These are phyloP conservation scores for Cardamine resedifolia DNA, from an alignment of 345 rosid genomes.

Conservation along the genomic window DNA sequence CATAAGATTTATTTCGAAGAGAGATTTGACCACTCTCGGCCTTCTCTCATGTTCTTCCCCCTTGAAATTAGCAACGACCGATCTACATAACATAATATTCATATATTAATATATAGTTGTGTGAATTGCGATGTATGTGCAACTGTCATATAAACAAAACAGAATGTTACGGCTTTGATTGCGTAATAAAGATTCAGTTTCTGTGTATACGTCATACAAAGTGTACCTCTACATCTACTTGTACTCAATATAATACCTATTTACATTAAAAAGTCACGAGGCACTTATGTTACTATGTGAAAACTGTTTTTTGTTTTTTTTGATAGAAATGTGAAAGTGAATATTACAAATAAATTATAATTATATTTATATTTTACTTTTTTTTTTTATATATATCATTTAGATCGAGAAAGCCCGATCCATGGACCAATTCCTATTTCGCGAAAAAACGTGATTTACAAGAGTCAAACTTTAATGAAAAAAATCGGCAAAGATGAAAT, in stretches of 20 bases:
- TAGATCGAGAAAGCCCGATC: too few species aligned
- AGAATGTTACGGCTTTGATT: constrained; percentile 35
- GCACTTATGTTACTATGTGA: constrained; percentile 15
- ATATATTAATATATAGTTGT: constrained; percentile 26
- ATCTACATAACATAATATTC: not conserved
- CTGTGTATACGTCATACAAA: constrained; percentile 23
- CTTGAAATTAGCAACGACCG: constrained; percentile 30
- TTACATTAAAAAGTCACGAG: constrained; percentile 11
- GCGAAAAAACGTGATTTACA: too few species aligned
- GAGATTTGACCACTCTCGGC: constrained; percentile 27
- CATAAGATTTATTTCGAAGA: constrained; percentile 4
- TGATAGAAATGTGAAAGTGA: not conserved
- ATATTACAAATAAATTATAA: not conserved
- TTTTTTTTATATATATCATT: too few species aligned
- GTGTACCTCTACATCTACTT: constrained; percentile 1
- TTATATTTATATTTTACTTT: too few species aligned
- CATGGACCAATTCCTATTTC: too few species aligned
- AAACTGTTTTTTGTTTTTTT: too few species aligned
- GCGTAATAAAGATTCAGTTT: constrained; percentile 28
- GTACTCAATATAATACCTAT: constrained; percentile 6
- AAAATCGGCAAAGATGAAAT: too few species aligned
- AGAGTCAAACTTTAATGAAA: too few species aligned
- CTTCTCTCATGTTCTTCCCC: constrained; percentile 30
- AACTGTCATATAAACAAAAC: constrained; percentile 15
- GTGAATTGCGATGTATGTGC: constrained; percentile 6